phyloP scores from a whole-genome alignment of 2,329 filamentous ascomycete species.

The Aureobasidium lini region DNA sequence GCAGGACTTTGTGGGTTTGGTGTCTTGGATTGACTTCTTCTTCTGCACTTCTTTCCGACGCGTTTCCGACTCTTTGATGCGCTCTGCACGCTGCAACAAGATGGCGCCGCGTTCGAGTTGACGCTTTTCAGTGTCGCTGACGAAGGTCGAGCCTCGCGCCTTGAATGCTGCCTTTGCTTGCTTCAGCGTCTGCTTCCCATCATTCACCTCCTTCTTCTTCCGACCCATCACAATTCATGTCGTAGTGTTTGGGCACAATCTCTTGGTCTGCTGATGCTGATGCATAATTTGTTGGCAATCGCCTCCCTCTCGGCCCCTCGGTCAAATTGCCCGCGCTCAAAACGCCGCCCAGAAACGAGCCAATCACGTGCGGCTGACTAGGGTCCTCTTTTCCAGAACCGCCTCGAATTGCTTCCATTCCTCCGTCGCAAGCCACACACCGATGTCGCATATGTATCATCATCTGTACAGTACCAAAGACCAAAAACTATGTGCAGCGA shows the following conservation, averaged over 20 bases:
- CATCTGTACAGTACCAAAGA: neutral
- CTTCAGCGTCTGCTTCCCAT: constrained; percentile 26
- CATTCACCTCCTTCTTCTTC: constrained; percentile 8
- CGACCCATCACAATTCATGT: constrained; percentile 7
- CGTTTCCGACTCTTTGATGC: constrained; percentile 27
- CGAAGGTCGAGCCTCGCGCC: constrained; percentile 23
- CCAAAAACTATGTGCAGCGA: neutral
- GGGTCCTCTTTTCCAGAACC: neutral
- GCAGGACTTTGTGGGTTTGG: constrained; percentile 15
- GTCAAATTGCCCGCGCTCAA: neutral
- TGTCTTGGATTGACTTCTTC: constrained; percentile 22
- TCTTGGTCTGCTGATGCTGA: neutral
- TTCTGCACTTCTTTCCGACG: constrained; percentile 23
- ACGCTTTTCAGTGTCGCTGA: constrained; percentile 26
- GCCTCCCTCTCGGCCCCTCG: neutral
- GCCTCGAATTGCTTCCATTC: neutral
- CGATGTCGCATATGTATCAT: neutral
- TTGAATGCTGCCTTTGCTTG: constrained; percentile 32
- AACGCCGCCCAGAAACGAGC: neutral
- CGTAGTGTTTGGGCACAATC: neutral
- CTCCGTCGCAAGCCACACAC: constrained; percentile 6
- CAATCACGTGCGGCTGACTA: neutral
- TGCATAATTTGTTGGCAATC: constrained; percentile 10
- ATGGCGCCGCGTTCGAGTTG: constrained; percentile 28
- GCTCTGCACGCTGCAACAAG: constrained; percentile 28